These are phyloP conservation scores for Mycena crocata DNA, from an alignment of 768 basidiomycete genomes.

Conservation along the genomic window DNA sequence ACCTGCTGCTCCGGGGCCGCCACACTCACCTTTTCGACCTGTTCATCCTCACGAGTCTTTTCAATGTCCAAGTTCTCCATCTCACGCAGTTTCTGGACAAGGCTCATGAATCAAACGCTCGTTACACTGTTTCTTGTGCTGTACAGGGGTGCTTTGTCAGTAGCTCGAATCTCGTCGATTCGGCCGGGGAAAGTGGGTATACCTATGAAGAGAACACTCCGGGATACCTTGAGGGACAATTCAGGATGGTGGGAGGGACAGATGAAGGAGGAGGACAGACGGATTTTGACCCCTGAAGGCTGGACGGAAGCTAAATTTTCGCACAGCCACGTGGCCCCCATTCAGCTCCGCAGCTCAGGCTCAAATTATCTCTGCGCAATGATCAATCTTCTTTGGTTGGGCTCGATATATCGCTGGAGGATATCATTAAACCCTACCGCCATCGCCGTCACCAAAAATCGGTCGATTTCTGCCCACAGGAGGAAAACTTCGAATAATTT, in stretches of 20 bases:
- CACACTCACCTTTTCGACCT: neutral
- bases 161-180: neutral
- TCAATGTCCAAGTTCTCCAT: constrained; percentile 4
- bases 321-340: neutral
- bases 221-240: neutral
- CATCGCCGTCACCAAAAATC: too few relatives aligned
- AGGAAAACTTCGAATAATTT: too few relatives aligned
- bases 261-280: neutral
- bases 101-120: neutral
- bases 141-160: constrained; percentile 29
- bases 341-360: too few relatives aligned
- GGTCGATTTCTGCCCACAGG: too few relatives aligned
- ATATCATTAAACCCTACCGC: too few relatives aligned
- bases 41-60: constrained; percentile 9
- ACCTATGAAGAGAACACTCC: neutral
- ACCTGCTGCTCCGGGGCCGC: constrained; percentile 12
- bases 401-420: too few relatives aligned
- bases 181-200: neutral
- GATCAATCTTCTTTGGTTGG: too few relatives aligned
- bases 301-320: constrained; percentile 26
- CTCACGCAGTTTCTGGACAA: neutral
- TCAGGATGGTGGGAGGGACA: neutral
- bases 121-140: neutral
- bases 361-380: too few relatives aligned
- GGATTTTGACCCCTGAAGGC: constrained; percentile 24